Evolutionary conservation across 1,284 basidiomycete genomes (phyloP).

Genomic region (Phlebopus sp.): DNA sequence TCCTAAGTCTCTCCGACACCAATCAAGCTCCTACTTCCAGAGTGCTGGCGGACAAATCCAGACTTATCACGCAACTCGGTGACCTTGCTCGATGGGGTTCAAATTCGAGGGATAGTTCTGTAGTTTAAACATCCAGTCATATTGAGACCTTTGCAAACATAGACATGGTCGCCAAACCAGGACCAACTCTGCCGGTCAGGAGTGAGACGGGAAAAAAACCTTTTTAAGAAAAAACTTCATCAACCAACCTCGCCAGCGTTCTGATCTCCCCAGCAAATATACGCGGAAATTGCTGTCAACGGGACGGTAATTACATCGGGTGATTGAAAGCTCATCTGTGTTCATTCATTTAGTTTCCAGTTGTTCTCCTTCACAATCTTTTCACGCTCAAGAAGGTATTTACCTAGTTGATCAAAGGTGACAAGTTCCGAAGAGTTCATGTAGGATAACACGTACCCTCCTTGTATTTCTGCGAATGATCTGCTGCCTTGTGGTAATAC

Average conservation of each 20-base stretch:
- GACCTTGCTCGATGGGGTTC: no score
- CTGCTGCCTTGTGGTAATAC: constrained; percentile 81
- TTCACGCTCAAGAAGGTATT: constrained; percentile 82
- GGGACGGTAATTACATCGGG: no score
- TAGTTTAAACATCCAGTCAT: no score
- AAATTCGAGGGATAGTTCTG: constrained; percentile 41
- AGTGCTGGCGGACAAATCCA: constrained; percentile 15
- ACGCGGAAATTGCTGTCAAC: background rate
- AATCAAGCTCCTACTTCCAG: no score
- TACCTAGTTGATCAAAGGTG: constrained; percentile 46
- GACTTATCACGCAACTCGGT: constrained; percentile 50
- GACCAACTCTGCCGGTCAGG: no score
- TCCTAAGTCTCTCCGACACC: no score
- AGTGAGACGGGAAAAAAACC: no score
- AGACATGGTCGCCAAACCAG: no score
- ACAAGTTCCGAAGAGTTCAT: background rate
- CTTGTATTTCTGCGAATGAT: constrained; percentile 82
- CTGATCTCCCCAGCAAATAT: no score
- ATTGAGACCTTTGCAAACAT: no score
- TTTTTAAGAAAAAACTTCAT: no score
- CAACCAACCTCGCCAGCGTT: no score
- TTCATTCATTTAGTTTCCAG: constrained; percentile 58
- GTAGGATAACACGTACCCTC: constrained; percentile 53
- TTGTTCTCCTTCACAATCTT: constrained; percentile 77
- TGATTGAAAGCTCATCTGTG: background rate